A percentile compares a stretch with the other conserved stretches of the same genome.
Evolutionary conservation across 2,329 filamentous ascomycete genomes (phyloP).

Genomic region (Talaromyces rugulosus): DNA sequence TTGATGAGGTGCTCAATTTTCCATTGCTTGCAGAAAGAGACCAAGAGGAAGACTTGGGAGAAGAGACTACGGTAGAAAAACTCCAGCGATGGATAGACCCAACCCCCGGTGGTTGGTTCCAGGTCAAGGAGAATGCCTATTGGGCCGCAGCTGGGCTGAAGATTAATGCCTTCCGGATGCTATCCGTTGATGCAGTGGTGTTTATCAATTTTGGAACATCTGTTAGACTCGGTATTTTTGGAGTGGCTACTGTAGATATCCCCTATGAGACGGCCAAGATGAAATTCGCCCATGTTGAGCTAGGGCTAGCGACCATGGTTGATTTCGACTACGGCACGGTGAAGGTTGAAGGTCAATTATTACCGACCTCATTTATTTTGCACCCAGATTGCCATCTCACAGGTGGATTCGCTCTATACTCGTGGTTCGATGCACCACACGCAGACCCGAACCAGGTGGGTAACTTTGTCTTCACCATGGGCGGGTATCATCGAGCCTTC

Average conservation of each 20-base stretch:
- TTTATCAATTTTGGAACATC: neutral
- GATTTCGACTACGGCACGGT: conserved; percentile 35
- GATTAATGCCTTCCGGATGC: neutral
- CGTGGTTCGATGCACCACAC: conserved; percentile 32
- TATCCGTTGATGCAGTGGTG: neutral
- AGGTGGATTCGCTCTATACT: conserved; percentile 41
- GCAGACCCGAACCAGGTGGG: conserved; percentile 19
- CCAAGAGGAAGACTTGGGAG: neutral
- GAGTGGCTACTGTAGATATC: neutral
- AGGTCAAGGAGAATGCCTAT: no score
- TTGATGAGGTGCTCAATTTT: neutral
- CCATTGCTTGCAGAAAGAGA: neutral
- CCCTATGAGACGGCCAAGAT: neutral
- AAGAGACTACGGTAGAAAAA: no score
- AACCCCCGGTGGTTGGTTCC: no score
- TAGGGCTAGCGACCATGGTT: conserved; percentile 32
- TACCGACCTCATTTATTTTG: conserved; percentile 40
- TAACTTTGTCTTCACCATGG: conserved; percentile 44
- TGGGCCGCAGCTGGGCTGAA: neutral
- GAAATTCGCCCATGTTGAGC: conserved; percentile 34
- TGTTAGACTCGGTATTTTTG: neutral
- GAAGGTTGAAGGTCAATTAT: conserved; percentile 37
- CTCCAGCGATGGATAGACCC: neutral
- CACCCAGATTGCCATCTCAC: conserved; percentile 38
- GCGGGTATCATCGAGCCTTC: conserved; percentile 43